A percentile compares a stretch with the other conserved stretches of the same genome.
Conservation (phyloP, 2,329 filamentous ascomycete species). For the Raffaelea ambrosiae region DNA sequence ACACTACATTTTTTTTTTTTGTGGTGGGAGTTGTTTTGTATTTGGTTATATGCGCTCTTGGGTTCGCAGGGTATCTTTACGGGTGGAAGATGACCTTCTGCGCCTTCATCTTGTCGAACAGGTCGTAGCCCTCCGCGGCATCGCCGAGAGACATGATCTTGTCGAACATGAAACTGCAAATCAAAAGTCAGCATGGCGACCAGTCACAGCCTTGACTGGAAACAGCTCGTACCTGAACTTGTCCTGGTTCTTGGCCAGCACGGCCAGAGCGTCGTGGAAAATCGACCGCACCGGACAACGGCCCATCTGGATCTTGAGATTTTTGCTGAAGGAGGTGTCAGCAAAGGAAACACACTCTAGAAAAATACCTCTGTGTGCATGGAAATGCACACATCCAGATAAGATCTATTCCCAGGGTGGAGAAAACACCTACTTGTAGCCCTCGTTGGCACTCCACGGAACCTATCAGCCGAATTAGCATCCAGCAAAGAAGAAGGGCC, state of each 20-base stretch:
- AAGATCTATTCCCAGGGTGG: no score
- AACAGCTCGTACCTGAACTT: slow-evolving; percentile 49
- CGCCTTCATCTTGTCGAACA: slow-evolving; percentile 65
- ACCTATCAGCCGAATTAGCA: slow-evolving; percentile 39
- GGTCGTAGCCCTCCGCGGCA: slow-evolving; percentile 59
- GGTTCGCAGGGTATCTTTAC: slow-evolving; percentile 18
- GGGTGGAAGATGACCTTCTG: slow-evolving; percentile 65
- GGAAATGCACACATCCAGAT: no score
- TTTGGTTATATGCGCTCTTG: not conserved
- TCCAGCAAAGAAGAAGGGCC: no score
- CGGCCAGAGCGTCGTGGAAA: slow-evolving; percentile 54
- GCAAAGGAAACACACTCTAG: not conserved
- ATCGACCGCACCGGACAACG: slow-evolving; percentile 66
- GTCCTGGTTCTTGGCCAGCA: slow-evolving; percentile 59
- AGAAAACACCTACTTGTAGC: slow-evolving; percentile 38
- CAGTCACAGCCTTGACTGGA: not conserved
- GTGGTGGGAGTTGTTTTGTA: slow-evolving; percentile 2
- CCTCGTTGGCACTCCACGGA: slow-evolving; percentile 57
- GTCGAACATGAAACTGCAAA: slow-evolving; percentile 64
- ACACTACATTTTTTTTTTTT: not conserved
- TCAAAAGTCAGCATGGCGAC: not conserved
- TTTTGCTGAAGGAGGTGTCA: slow-evolving; percentile 44
- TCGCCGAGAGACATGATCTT: slow-evolving; percentile 62
- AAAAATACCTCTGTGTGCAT: not conserved
- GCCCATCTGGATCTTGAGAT: slow-evolving; percentile 66